phyloP scores from a whole-genome alignment of 768 basidiomycete genomes.

The Russula earlei region DNA sequence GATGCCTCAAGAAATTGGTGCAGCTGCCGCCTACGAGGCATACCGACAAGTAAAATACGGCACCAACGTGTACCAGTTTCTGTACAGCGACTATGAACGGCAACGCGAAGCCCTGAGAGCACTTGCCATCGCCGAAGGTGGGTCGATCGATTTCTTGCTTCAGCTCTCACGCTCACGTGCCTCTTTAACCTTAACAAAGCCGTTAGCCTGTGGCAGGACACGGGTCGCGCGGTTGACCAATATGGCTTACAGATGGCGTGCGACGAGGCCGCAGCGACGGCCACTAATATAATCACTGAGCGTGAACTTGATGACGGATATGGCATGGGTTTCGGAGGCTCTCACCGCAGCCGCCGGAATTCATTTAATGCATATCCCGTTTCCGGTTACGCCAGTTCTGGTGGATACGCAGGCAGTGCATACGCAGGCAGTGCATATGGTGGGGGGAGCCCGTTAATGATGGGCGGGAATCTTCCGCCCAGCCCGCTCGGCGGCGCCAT shows the following conservation, averaged over 20 bases:
- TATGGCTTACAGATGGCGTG: slow-evolving; percentile 9
- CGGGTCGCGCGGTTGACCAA: slow-evolving; percentile 31
- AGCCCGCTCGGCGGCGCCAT: not conserved
- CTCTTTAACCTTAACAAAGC: too few relatives aligned
- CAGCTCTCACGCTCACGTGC: slow-evolving; percentile 5
- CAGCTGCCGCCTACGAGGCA: slow-evolving; percentile 72
- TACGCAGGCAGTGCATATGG: not conserved
- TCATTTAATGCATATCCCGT: slow-evolving; percentile 3
- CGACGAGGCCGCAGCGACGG: slow-evolving; percentile 16
- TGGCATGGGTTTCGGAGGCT: slow-evolving; percentile 3
- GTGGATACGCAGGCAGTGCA: not conserved
- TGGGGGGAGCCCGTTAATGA: not conserved
- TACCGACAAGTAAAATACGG: slow-evolving; percentile 59
- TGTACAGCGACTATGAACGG: slow-evolving; percentile 47
- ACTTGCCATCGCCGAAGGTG: slow-evolving; percentile 65
- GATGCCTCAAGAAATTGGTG: slow-evolving; percentile 54
- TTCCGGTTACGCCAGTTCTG: slow-evolving; percentile 1
- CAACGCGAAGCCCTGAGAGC: slow-evolving; percentile 60
- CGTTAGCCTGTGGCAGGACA: slow-evolving; percentile 44
- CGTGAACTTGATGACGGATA: slow-evolving; percentile 2
- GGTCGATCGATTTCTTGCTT: not conserved
- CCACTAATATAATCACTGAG: slow-evolving; percentile 3
- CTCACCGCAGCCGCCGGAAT: slow-evolving; percentile 6
- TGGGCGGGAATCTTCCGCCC: not conserved
- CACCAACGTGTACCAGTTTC: slow-evolving; percentile 42